Conservation (phyloP, 345 rosid genomes). For the Nasturtium officinale region DNA sequence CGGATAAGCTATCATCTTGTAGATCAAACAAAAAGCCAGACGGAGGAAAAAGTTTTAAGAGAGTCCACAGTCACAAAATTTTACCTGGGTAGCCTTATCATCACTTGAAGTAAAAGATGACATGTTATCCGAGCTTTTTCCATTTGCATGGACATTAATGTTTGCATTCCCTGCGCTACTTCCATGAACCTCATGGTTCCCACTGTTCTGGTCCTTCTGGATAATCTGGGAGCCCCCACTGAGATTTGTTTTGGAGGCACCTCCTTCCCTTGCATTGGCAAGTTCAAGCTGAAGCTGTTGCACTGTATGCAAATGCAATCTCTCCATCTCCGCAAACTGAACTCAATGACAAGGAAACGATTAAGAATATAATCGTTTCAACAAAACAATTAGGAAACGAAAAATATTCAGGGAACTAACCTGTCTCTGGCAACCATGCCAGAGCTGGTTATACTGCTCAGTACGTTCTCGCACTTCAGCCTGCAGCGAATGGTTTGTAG, state of each 20-base stretch:
- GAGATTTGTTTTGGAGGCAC: constrained; percentile 57
- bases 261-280: constrained; percentile 73
- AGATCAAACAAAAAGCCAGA: not conserved
- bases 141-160: constrained; percentile 50
- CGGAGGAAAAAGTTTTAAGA: not conserved
- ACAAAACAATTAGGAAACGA: not conserved
- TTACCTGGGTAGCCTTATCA: constrained; percentile 61
- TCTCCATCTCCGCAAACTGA: constrained; percentile 92
- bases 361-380: constrained; percentile 30
- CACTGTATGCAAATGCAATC: constrained; percentile 74
- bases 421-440: constrained; percentile 97
- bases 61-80: not conserved
- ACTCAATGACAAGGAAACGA: constrained; percentile 31
- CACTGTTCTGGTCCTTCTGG: constrained; percentile 44
- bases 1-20: not conserved
- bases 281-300: constrained; percentile 89
- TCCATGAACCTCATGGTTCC: constrained; percentile 61
- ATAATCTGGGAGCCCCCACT: constrained; percentile 58
- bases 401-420: constrained; percentile 47
- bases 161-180: constrained; percentile 42
- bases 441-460: constrained; percentile 87
- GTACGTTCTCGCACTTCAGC: constrained; percentile 82
- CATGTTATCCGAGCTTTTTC: constrained; percentile 51
- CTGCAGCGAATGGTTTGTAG: constrained; percentile 72
- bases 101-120: constrained; percentile 54